Evolutionary conservation across 495 filamentous ascomycete genomes (phyloP).

Genomic region (Trichodelitschia bisporula): DNA sequence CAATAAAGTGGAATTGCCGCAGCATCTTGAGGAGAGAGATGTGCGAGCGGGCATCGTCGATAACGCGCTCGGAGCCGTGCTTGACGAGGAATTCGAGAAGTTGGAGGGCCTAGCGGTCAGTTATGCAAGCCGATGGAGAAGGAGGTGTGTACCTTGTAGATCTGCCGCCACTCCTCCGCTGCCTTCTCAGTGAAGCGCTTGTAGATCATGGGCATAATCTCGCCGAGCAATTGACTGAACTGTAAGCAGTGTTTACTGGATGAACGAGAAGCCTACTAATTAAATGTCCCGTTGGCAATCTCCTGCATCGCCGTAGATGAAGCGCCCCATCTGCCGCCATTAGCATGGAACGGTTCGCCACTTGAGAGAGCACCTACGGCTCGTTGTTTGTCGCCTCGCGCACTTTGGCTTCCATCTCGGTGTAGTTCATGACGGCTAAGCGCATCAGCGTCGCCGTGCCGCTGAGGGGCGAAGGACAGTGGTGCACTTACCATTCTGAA

Average conservation of each 20-base stretch:
- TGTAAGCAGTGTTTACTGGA: neutral
- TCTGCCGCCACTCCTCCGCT: slow-evolving; percentile 96
- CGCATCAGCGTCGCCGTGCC: slow-evolving; percentile 2
- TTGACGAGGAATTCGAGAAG: slow-evolving; percentile 94
- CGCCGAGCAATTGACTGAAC: slow-evolving; percentile 75
- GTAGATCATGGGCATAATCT: slow-evolving; percentile 99
- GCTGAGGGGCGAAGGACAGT: neutral
- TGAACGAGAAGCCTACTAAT: slow-evolving; percentile 43
- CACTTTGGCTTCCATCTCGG: slow-evolving; percentile 99
- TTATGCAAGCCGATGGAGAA: neutral
- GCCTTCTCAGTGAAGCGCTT: slow-evolving; percentile 96
- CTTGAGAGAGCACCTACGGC: no score
- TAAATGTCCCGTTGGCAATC: slow-evolving; percentile 92
- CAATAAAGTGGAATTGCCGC: slow-evolving; percentile 94
- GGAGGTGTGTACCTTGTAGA: slow-evolving; percentile 50
- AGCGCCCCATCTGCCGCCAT: slow-evolving; percentile 84
- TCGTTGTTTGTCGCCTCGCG: slow-evolving; percentile 97
- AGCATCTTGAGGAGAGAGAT: slow-evolving; percentile 93
- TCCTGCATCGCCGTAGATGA: slow-evolving; percentile 77
- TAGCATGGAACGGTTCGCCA: no score
- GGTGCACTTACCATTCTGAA: slow-evolving; percentile 68
- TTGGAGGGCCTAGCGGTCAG: slow-evolving; percentile 45
- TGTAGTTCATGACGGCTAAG: slow-evolving; percentile 95
- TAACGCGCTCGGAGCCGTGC: slow-evolving; percentile 91
- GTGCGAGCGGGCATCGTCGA: slow-evolving; percentile 91